A percentile compares a stretch with the other conserved stretches of the same genome.
Conservation (phyloP, 768 basidiomycete genomes). For the Glaciozyma martinii region DNA sequence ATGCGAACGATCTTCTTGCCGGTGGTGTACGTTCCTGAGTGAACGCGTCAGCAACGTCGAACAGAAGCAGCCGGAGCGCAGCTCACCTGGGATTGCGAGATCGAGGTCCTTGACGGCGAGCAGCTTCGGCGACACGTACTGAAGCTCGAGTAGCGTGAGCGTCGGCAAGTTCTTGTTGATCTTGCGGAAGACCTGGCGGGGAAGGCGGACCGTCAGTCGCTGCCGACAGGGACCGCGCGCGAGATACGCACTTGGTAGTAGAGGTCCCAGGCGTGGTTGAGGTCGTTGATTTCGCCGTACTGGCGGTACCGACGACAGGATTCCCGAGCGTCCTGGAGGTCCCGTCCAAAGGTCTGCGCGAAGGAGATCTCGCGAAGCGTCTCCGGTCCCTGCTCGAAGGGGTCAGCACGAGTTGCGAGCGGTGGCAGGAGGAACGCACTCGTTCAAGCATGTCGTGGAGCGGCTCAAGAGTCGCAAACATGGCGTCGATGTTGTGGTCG, state of each 20-base stretch:
- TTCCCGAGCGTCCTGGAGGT: constrained; percentile 83
- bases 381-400: constrained; percentile 64
- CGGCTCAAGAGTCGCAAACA: constrained; percentile 88
- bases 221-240: background rate
- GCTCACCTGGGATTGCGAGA: constrained; percentile 81
- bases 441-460: constrained; percentile 83
- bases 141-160: constrained; percentile 72
- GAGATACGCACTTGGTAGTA: constrained; percentile 74
- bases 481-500: constrained; percentile 90
- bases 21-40: constrained; percentile 77
- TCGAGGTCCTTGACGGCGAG: constrained; percentile 82
- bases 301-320: constrained; percentile 76
- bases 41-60: background rate
- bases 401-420: background rate
- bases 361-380: constrained; percentile 94
- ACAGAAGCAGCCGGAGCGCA: background rate
- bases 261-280: constrained; percentile 98
- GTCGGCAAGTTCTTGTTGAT: constrained; percentile 88
- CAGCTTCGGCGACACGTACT: constrained; percentile 91
- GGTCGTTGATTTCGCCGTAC: constrained; percentile 75
- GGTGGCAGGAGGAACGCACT: constrained; percentile 41
- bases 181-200: constrained; percentile 76
- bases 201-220: background rate
- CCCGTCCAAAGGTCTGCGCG: constrained; percentile 82
- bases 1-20: constrained; percentile 77